A percentile compares a stretch with the other conserved stretches of the same genome.
These are phyloP conservation scores for Chaetomium sp. DNA, from an alignment of 2,329 filamentous ascomycete species.

Conservation along the genomic window DNA sequence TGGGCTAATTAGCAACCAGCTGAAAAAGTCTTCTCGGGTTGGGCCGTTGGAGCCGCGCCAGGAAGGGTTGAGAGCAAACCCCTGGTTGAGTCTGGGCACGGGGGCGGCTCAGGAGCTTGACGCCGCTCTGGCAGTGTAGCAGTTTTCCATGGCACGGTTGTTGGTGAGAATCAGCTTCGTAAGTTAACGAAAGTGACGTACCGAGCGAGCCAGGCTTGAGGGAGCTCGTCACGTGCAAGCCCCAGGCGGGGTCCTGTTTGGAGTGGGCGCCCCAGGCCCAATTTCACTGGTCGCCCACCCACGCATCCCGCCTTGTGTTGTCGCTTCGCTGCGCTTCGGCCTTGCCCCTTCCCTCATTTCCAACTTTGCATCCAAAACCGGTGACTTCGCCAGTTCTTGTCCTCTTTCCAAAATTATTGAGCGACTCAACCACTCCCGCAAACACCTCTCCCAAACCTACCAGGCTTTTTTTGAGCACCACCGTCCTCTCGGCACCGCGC, in stretches of 20 bases:
- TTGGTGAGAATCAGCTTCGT: neutral
- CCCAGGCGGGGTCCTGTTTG: constrained; percentile 14
- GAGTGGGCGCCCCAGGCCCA: constrained; percentile 19
- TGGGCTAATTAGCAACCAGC: too few species aligned
- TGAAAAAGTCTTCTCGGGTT: neutral
- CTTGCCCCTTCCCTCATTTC: constrained; percentile 28
- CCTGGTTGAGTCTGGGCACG: neutral
- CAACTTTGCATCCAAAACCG: constrained; percentile 25
- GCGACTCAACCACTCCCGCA: constrained; percentile 11
- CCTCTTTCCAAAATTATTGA: constrained; percentile 18
- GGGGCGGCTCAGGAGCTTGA: constrained; percentile 1
- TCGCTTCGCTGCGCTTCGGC: constrained; percentile 23
- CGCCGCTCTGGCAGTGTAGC: neutral
- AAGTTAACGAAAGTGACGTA: constrained; percentile 14
- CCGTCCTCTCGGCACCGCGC: constrained; percentile 5
- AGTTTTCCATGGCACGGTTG: neutral
- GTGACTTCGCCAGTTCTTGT: constrained; percentile 18
- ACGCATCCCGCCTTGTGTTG: constrained; percentile 25
- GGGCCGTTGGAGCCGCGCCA: neutral
- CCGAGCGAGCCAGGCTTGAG: neutral
- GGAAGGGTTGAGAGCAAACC: neutral
- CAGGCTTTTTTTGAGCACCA: constrained; percentile 3
- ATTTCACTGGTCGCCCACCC: constrained; percentile 20
- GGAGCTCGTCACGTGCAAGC: constrained; percentile 16
- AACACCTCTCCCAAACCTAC: constrained; percentile 9